phyloP scores from a whole-genome alignment of 306 rosid genomes.

The Vicia faba region DNA sequence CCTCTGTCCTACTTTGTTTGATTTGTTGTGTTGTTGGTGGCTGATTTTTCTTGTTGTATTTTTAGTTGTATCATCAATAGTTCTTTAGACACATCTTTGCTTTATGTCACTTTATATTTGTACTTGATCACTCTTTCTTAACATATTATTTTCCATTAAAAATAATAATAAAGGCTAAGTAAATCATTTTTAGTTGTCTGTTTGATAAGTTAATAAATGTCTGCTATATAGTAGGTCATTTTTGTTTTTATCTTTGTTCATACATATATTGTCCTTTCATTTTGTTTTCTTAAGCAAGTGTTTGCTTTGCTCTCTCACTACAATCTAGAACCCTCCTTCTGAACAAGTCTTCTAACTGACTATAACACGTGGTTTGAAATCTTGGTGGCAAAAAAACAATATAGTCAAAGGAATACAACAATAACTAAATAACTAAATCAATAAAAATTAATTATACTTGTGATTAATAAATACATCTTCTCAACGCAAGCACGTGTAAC shows the following conservation, averaged over 20 bases:
- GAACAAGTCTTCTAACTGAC: conserved; percentile 25
- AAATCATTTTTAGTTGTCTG: background rate
- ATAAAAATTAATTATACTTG: background rate
- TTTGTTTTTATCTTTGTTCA: background rate
- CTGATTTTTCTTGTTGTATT: no score
- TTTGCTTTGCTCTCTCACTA: conserved; percentile 21
- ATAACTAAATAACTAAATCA: conserved; percentile 12
- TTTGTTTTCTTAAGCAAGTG: conserved; percentile 8
- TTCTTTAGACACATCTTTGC: no score
- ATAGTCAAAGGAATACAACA: conserved; percentile 17
- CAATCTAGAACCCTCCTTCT: conserved; percentile 36
- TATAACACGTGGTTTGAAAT: conserved; percentile 20
- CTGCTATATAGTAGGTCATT: background rate
- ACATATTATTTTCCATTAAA: no score
- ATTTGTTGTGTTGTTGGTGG: no score
- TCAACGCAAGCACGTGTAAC: background rate
- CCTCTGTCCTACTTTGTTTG: no score
- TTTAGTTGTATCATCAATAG: no score
- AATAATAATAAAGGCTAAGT: no score
- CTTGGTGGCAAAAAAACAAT: background rate
- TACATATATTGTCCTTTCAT: background rate
- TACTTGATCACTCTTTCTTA: no score
- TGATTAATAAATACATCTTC: background rate
- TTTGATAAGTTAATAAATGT: conserved; percentile 1
- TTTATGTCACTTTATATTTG: no score